Conservation (phyloP, 2,329 filamentous ascomycete species). For the Arthrinium phaeospermum region DNA sequence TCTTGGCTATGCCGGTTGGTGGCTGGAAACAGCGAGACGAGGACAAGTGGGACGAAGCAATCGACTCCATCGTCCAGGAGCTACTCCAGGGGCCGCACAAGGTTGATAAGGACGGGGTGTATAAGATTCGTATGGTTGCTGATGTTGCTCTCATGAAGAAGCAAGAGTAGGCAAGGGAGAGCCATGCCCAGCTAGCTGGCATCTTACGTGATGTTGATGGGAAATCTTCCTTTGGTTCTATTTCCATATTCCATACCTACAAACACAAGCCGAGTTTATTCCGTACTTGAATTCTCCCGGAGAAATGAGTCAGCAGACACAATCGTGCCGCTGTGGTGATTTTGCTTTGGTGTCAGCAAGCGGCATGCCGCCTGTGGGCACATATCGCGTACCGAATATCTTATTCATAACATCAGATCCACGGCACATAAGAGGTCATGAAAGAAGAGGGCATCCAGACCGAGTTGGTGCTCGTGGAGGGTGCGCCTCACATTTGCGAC, state of each 20-base stretch:
- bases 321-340: too few relatives aligned
- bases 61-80: conserved; percentile 9
- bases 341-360: too few relatives aligned
- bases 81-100: conserved; percentile 12
- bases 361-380: conserved; percentile 21
- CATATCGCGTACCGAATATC: conserved; percentile 37
- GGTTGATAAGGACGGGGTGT: conserved; percentile 19
- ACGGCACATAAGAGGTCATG: conserved; percentile 29
- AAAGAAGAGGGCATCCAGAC: conserved; percentile 23
- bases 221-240: too few relatives aligned
- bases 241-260: too few relatives aligned
- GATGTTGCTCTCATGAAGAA: conserved; percentile 19
- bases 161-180: background rate
- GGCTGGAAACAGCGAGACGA: conserved; percentile 23
- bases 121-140: conserved; percentile 23
- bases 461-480: conserved; percentile 24
- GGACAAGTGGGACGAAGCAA: conserved; percentile 24
- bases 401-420: conserved; percentile 35
- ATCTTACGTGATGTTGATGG: too few relatives aligned
- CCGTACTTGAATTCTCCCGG: too few relatives aligned
- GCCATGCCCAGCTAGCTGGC: too few relatives aligned
- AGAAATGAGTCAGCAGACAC: too few relatives aligned
- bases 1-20: conserved; percentile 23
- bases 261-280: too few relatives aligned
- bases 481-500: conserved; percentile 26